Evolutionary conservation across 352 stramenopile species (phyloP), one percentile per base, ranked within the genome.

Genomic region (Pilasporangium apinafurcum): DNA sequence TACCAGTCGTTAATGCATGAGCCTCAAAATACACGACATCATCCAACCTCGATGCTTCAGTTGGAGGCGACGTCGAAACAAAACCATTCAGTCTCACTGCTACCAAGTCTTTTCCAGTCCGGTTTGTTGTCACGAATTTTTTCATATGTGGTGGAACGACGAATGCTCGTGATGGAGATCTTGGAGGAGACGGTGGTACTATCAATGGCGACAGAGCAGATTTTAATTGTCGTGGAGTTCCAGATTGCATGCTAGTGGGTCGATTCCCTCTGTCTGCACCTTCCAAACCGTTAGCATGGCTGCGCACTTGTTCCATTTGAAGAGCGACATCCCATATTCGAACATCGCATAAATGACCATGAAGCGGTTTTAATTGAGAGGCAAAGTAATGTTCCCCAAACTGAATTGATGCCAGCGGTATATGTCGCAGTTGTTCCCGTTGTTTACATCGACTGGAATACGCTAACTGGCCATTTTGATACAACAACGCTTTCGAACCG

Each of bases 251-350:
- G n/a, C n/a, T n/a, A n/a, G n/a, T n/a, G n/a, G n/a, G 10, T 21
- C 22, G 30, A 22, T 7, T 49, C 1, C 27, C 41, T 8, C 17
- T 58, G 2, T 40, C 57, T 1, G 68, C 37, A 17, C 48, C 62
- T 1, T 74, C 55, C n/a, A 87, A 54, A 1, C 74, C 71, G 12
- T 64, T 64, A 1, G 52, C 59, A 27, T 83, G 74, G 31, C 68
- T 80, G 13, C 57, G 56, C 21, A 87, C 38, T 30, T 87, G 71
- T 22, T 87, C 71, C 33, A 48, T 44, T 13, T 68, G 65, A 21
- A 86, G 49, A 1, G 67, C 59, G 5, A 72, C 68, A 55, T 87
- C 60, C 78, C 78, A 90, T 3, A 85, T 18, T 0, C 68, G 62
- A 36, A 86, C 52, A 52, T 85, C 69, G 17, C 66, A 83, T 7